Conservation (phyloP, 1,284 basidiomycete species). For the Rhodotorula sp. region DNA sequence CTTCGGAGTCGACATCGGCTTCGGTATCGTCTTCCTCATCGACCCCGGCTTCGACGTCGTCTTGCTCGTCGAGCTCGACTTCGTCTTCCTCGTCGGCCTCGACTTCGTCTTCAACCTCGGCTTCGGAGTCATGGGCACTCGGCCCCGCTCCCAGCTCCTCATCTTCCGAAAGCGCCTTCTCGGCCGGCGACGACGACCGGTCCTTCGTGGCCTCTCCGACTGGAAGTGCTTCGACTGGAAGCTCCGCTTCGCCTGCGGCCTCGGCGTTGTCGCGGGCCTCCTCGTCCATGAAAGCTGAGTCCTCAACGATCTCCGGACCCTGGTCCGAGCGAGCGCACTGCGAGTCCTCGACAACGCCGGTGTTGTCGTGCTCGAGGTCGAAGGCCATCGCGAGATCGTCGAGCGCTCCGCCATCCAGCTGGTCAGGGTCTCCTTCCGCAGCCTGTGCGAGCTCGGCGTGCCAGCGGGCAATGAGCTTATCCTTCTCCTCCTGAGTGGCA, state of each 20-base stretch:
- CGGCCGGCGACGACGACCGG: neutral
- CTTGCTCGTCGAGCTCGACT: neutral
- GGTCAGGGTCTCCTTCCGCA: neutral
- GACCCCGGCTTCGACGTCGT: neutral
- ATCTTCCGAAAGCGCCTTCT: neutral
- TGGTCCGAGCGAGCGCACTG: neutral
- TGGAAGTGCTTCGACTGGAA: neutral
- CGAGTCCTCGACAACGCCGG: neutral
- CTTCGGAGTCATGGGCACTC: neutral
- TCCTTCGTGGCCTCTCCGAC: neutral
- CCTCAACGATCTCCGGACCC: neutral
- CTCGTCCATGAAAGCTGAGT: neutral
- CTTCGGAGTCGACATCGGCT: neutral
- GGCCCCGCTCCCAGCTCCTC: neutral
- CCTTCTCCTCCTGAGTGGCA: neutral
- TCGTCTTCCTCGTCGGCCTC: neutral
- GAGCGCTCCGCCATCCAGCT: too few relatives aligned
- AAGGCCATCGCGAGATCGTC: too few relatives aligned
- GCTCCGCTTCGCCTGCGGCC: neutral
- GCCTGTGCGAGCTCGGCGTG: neutral
- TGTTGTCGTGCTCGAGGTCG: neutral
- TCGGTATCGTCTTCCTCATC: slow-evolving; percentile 5
- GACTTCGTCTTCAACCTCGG: neutral
- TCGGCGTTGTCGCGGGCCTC: neutral
- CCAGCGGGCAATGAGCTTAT: neutral